Evolutionary conservation across 257 asterid genomes (phyloP).

Genomic region (Mitragyna speciosa): DNA sequence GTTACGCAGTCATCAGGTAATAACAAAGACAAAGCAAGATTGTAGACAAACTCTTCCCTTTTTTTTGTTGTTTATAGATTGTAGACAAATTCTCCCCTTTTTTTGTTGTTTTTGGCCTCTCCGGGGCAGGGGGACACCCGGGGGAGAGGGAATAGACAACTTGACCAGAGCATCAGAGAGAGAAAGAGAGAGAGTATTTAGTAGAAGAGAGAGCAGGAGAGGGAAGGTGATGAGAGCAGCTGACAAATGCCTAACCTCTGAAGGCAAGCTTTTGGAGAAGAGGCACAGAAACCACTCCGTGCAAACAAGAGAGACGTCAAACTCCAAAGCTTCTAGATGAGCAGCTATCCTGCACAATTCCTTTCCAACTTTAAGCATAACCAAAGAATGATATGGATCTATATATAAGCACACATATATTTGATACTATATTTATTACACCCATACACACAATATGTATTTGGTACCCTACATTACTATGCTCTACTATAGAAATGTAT

Average conservation of each 20-base stretch:
- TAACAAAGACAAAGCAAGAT: no score
- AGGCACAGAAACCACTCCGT: constrained; percentile 98
- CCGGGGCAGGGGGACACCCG: no score
- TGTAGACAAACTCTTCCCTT: no score
- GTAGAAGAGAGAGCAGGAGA: neutral
- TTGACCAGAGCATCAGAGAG: no score
- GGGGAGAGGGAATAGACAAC: no score
- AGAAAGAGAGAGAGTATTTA: no score
- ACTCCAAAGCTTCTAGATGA: constrained; percentile 84
- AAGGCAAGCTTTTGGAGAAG: constrained; percentile 93
- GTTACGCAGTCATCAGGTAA: neutral
- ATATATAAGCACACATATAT: neutral
- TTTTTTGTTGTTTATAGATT: no score
- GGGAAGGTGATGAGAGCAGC: neutral
- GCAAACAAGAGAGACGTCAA: constrained; percentile 96
- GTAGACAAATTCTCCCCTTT: no score
- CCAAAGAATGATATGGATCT: neutral
- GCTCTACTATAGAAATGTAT: neutral
- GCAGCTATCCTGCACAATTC: constrained; percentile 70
- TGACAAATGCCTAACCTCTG: constrained; percentile 60
- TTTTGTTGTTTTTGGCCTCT: no score
- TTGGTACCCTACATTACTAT: neutral
- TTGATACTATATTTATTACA: neutral
- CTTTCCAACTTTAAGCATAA: constrained; percentile 2
- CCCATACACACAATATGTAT: neutral